Base-by-base conservation (phyloP, 192 early-diverging fungal species). In the Coemansia sp. region DNA sequence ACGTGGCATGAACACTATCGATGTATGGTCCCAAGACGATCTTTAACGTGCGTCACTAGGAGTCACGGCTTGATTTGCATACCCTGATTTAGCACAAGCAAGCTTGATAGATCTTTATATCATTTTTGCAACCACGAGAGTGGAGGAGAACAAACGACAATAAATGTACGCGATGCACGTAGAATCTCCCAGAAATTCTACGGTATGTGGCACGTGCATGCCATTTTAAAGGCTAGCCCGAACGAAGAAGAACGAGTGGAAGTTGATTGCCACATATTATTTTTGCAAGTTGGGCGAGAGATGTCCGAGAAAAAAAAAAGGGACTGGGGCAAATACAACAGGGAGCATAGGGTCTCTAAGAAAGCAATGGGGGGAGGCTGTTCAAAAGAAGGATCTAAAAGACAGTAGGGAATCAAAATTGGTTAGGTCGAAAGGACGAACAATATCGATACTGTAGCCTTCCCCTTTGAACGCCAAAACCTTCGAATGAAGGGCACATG, bases 121-220 rank as follows among this genome's bases (percentile, higher is more conserved):
- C 1, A 1, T 22, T 52, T 25, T 23, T 52, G 8, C 49, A 52
- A 23, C 46, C 15, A 52, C 17, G 0, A 17, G 14, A 5, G 17
- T 13, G 42, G 14, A 23, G 19, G 15, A 48, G 22, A 19, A 50
- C n/a, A 50, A 52, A 10, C 3, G 15, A 48, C 17, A 52, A 52
- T 52, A 25, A 9, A 52, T 20, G 23, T 52, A 25, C 9, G 6
- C 9, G 13, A 52, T 8, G 10, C 22, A 52, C 25, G 49, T 52
- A 25, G 49, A 25, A 10, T 52, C 9, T 52, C 25, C 22, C 25
- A 52, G 49, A 52, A 52, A 25, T 52, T 10, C 22, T 20, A 25
- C 49, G 49, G 10, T 2, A 52, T 25, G n/a, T n/a, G 49, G 25
- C 23, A 52, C 49, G 25, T 52, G 49, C 49, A 52, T 52, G 49